Base-by-base conservation (phyloP, 192 early-diverging fungal genomes). In the Rhizoclosmatium sp. region DNA sequence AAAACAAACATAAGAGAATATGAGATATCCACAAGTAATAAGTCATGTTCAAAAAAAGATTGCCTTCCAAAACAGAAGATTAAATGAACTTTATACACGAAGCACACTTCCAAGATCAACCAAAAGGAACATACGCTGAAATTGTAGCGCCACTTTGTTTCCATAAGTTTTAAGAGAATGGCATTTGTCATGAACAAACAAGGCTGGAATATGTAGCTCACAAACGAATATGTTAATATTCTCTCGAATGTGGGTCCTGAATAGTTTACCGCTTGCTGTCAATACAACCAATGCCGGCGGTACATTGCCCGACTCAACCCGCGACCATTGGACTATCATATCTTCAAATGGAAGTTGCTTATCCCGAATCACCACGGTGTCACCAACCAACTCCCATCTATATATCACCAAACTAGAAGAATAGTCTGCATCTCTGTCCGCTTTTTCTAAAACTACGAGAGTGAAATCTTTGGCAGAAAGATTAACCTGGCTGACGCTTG, bases 61-160 rank as follows among this genome's bases (percentile, higher is more conserved):
- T 31, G 31, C 0, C 31, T 31, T 31, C 31, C 31, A 31, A 0
- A 31, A 31, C 31, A 31, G 31, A 31, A 31, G 31, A 31, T 31
- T 31, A 31, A 31, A 31, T 31, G 31, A 31, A 31, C 31, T 31
- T 31, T 31, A 31, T 31, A 31, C 31, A 31, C 31, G 31, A 31
- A 31, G 31, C 31, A 31, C 31, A 54, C 66, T 68, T 19, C 66
- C 66, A n/a, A 68, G 9, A 46, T 68, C 44, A 68, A 68, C 44
- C 66, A 68, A 16, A n/a, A 68, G 44, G 23, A 68, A 46, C 44
- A 4, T 31, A 9, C 21, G 9, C 21, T 7, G 10, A n/a, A 68
- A 68, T 16, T 46, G 66, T 5, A 68, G 40, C 5, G 44, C 66
- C 9, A 47, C 66, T 12, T 16, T 47, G 47, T 68, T 21, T 1